These are phyloP conservation scores for Multifurca ochricompacta DNA, from an alignment of 768 basidiomycete genomes.

Conservation along the genomic window DNA sequence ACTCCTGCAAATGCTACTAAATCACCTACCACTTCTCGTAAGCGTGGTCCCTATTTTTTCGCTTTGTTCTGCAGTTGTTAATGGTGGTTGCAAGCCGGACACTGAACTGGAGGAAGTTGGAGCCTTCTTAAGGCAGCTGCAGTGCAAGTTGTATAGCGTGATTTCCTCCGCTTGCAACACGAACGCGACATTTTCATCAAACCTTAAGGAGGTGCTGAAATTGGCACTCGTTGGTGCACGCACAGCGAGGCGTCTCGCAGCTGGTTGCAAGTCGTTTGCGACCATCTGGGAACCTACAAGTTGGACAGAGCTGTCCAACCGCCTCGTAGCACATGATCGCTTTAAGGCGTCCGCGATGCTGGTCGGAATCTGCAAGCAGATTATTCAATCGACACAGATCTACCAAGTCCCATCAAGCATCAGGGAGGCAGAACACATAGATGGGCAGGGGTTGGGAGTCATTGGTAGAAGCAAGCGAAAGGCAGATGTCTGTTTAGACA, in stretches of 20 bases:
- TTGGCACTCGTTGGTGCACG: constrained; percentile 57
- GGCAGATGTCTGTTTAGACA: constrained; percentile 15
- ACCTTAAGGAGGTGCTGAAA: constrained; percentile 77
- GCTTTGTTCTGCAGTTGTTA: not conserved
- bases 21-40: constrained; percentile 44
- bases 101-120: constrained; percentile 35
- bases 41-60: constrained; percentile 21
- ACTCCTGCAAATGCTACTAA: constrained; percentile 58
- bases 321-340: constrained; percentile 43
- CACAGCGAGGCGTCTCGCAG: constrained; percentile 45
- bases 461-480: constrained; percentile 25
- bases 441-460: constrained; percentile 18
- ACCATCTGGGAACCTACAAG: constrained; percentile 51
- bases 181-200: constrained; percentile 44
- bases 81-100: constrained; percentile 25
- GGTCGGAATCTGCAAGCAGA: constrained; percentile 56
- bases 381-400: constrained; percentile 30
- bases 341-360: constrained; percentile 59
- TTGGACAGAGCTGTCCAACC: constrained; percentile 46
- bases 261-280: constrained; percentile 26
- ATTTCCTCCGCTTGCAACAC: constrained; percentile 44
- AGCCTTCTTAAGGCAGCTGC: constrained; percentile 45
- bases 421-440: constrained; percentile 17
- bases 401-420: constrained; percentile 5
- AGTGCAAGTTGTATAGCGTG: constrained; percentile 40